Evolutionary conservation across 371 early-diverging fungal species (phyloP), one percentile per base, ranked within the genome.

Genomic region (Nematocida sp.): DNA sequence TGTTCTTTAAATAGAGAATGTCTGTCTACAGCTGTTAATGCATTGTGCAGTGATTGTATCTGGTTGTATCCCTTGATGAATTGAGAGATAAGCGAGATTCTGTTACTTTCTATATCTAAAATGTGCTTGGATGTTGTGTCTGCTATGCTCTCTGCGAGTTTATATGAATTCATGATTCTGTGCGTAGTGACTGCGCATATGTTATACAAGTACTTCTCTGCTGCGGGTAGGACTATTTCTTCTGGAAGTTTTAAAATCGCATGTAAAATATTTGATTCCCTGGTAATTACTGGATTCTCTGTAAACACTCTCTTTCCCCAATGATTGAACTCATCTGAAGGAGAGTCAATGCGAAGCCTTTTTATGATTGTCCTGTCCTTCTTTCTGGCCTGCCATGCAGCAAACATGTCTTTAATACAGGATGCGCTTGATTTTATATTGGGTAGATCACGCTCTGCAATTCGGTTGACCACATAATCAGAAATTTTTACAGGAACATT

Each of bases 1-100:
- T 20, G 58, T 5, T 82, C 61, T 56, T 75, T 40, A 50, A 84
- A 84, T 5, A 82, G 20, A 20, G 13, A 6, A 66, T 73, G 82
- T n/a, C 25, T 42, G 40, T 82, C 70, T 23, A 25, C 42, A 13
- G 44, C 18, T 42, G 20, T 45, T 33, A 76, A 33, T 4, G 52
- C 27, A 23, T 75, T n/a, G 6, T 74, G 40, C 7, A 83, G 40
- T 2, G 18, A n/a, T 45, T 66, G 15, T 46, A 83, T 74, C 27
- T 70, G 42, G 4, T 13, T 15, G 60, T 78, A 78, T 39, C 60
- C 61, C 44, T 13, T 18, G 2, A 78, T 62, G 39, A n/a, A 39
- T 27, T 70, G 3, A 39, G 80, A 70, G n/a, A 78, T 11, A 11
- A 67, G 5, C 4, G 4, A 6, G 6, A 33, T 55, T n/a, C 42